Percentiles rank a stretch among this genome's conserved stretches.
Evolutionary conservation across 768 basidiomycete genomes (phyloP).

Genomic region (Ramaria sp.): DNA sequence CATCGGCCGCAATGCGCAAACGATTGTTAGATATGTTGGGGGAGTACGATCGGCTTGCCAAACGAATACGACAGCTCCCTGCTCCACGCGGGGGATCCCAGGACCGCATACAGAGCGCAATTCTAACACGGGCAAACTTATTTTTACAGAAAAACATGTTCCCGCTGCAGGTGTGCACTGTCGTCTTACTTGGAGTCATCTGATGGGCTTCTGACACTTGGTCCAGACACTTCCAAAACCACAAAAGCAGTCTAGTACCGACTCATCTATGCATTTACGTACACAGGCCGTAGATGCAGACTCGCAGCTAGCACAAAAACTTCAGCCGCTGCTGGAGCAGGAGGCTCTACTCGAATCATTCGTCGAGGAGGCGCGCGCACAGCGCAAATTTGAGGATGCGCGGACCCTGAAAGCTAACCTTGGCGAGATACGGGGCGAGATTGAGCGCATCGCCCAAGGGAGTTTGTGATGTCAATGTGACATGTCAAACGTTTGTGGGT

Average conservation of each 20-base stretch:
- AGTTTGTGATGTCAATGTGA: too few relatives aligned
- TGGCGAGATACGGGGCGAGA: conserved; percentile 75
- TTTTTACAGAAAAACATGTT: conserved; percentile 91
- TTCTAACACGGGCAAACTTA: conserved; percentile 60
- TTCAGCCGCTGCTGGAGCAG: conserved; percentile 90
- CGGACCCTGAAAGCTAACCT: conserved; percentile 73
- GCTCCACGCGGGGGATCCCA: conserved; percentile 60
- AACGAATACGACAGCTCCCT: conserved; percentile 69
- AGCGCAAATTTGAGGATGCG: conserved; percentile 93
- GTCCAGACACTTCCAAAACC: conserved; percentile 30
- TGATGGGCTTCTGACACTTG: not conserved
- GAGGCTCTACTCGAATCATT: conserved; percentile 86
- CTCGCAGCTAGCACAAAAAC: conserved; percentile 53
- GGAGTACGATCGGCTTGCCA: conserved; percentile 82
- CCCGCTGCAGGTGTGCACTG: conserved; percentile 52
- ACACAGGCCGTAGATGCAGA: conserved; percentile 40
- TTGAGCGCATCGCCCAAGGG: conserved; percentile 43
- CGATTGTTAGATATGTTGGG: conserved; percentile 75
- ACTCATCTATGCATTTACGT: conserved; percentile 15
- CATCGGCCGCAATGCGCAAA: conserved; percentile 52
- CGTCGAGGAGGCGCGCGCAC: conserved; percentile 80
- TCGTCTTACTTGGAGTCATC: not conserved
- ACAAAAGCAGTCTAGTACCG: conserved; percentile 10
- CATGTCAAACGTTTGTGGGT: too few relatives aligned
- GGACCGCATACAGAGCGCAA: conserved; percentile 74